Percentiles rank a stretch among this genome's conserved stretches.
Conservation (phyloP, 139 green algal genomes). For the Chlorella sp. region DNA sequence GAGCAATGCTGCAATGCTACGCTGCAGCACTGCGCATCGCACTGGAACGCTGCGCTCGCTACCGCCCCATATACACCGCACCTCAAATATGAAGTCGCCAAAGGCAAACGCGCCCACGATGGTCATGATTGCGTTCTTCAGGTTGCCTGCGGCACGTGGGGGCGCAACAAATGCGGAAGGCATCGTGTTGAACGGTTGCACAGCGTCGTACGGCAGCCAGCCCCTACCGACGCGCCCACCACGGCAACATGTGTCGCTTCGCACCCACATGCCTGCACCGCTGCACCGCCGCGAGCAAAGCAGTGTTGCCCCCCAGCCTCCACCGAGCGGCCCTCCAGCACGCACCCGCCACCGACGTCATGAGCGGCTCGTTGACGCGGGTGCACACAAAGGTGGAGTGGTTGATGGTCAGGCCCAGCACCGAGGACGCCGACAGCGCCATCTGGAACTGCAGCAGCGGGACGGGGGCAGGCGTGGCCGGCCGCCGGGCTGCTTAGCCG, state of each 20-base stretch:
- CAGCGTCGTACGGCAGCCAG: too few species aligned
- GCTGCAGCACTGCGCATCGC: too few species aligned
- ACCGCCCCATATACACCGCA: neutral
- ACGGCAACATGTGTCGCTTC: too few species aligned
- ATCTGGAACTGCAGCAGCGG: conserved; percentile 31
- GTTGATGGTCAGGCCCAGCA: conserved; percentile 72
- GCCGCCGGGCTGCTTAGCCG: too few species aligned
- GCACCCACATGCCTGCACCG: neutral
- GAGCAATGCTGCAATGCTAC: too few species aligned
- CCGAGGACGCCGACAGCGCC: conserved; percentile 39
- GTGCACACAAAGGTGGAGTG: conserved; percentile 80
- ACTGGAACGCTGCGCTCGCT: too few species aligned
- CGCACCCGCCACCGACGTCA: conserved; percentile 68
- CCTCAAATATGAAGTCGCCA: conserved; percentile 69
- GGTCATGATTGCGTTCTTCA: conserved; percentile 81
- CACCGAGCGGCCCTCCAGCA: neutral
- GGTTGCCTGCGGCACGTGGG: conserved; percentile 48
- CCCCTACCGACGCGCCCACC: too few species aligned
- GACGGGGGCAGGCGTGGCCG: neutral
- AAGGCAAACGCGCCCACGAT: conserved; percentile 69
- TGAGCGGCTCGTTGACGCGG: conserved; percentile 75
- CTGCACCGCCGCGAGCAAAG: neutral
- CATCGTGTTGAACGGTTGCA: neutral
- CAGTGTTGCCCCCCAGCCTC: neutral
- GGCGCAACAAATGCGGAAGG: neutral